These are phyloP conservation scores for Leccinellum rugosiceps DNA, from an alignment of 768 basidiomycete genomes.

Conservation along the genomic window DNA sequence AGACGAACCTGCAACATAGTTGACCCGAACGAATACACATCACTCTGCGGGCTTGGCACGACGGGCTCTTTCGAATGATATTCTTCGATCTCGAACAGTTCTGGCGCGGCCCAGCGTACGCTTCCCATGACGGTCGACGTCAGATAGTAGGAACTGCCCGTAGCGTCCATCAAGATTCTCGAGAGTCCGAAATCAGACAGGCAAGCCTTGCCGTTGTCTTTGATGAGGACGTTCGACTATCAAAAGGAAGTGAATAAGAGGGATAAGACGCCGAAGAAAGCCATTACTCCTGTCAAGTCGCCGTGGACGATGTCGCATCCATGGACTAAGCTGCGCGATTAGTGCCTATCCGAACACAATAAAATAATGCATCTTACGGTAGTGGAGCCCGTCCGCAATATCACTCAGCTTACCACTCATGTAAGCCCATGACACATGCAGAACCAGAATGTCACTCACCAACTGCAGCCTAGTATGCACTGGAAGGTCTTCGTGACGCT, in stretches of 20 bases:
- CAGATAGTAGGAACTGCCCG: slow-evolving; percentile 19
- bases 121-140: slow-evolving; percentile 40
- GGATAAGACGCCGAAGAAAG: neutral
- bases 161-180: slow-evolving; percentile 24
- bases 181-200: slow-evolving; percentile 39
- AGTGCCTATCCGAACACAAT: neutral
- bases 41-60: slow-evolving; percentile 28
- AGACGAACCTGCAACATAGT: slow-evolving; percentile 28
- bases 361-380: slow-evolving; percentile 10
- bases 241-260: neutral
- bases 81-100: slow-evolving; percentile 34
- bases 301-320: slow-evolving; percentile 38
- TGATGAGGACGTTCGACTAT: slow-evolving; percentile 37
- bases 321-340: slow-evolving; percentile 8
- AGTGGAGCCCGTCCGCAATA: slow-evolving; percentile 21
- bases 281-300: slow-evolving; percentile 42
- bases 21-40: slow-evolving; percentile 43
- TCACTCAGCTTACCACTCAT: slow-evolving; percentile 9
- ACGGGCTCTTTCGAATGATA: slow-evolving; percentile 13
- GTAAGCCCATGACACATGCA: neutral
- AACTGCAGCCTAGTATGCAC: slow-evolving; percentile 6
- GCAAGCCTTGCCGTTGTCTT: slow-evolving; percentile 28
- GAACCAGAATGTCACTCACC: slow-evolving; percentile 9
- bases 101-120: slow-evolving; percentile 46
- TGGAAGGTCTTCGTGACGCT: slow-evolving; percentile 6